These are phyloP conservation scores for Botryotinia globosa DNA, from an alignment of 2,329 filamentous ascomycete species.

Conservation along the genomic window DNA sequence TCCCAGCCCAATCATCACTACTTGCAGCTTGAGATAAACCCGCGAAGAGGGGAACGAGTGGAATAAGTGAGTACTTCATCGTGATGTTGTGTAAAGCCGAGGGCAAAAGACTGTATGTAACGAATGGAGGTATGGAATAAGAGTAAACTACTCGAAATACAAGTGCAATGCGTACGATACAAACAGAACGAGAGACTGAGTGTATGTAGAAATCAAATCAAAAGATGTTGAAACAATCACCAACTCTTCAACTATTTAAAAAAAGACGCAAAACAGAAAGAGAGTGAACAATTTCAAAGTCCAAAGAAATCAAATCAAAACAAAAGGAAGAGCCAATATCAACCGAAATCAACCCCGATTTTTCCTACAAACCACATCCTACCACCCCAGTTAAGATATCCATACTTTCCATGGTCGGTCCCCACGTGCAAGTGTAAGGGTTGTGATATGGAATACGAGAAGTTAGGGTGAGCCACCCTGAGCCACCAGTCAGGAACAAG, in stretches of 20 bases:
- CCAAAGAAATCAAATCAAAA: neutral
- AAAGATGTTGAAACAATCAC: neutral
- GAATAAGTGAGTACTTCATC: slow-evolving; percentile 16
- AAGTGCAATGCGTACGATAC: neutral
- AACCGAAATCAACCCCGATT: neutral
- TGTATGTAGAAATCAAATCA: neutral
- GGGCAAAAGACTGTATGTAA: slow-evolving; percentile 2
- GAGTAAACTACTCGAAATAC: slow-evolving; percentile 2
- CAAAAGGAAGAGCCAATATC: neutral
- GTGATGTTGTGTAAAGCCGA: slow-evolving; percentile 4
- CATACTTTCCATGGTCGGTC: neutral
- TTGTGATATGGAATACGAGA: slow-evolving; percentile 6
- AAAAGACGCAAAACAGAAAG: neutral
- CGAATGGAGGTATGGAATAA: neutral
- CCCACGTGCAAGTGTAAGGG: neutral
- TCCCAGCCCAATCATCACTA: slow-evolving; percentile 14
- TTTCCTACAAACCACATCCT: neutral
- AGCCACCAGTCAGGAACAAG: slow-evolving; percentile 13
- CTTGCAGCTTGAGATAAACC: slow-evolving; percentile 15
- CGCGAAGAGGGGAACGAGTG: slow-evolving; percentile 4
- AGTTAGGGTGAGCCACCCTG: neutral
- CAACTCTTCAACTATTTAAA: neutral
- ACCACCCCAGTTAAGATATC: neutral
- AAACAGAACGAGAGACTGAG: neutral
- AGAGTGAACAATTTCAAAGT: neutral